Base-by-base conservation (phyloP, 495 filamentous ascomycete genomes). In the Beverwykella pulmonaria region DNA sequence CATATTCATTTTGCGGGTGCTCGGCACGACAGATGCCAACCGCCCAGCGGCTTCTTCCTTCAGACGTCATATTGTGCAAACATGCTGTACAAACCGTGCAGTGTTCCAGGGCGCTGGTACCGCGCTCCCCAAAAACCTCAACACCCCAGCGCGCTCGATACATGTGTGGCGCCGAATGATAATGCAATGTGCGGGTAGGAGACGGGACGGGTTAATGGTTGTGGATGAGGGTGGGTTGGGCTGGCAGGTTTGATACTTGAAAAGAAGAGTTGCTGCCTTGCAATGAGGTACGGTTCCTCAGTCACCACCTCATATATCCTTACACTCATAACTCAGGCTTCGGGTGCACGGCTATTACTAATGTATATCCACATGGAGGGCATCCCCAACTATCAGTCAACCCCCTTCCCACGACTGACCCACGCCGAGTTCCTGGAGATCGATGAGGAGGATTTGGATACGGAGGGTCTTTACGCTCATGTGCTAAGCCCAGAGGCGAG, bases 401-500 rank as follows among this genome's bases (percentile, higher is more conserved):
- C 4, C 12, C 15, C 49, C n/a, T 41, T 44, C 20, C 17, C 53
- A 23, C 30, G 34, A 12, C 9, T 44, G 22, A 56, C 41, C 1
- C 62, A 70, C 12, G 39, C 17, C 62, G 48, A 57, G 29, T 61
- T 70, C 22, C 23, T 70, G 6, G 50, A 66, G 27, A 44, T 70
- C 19, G 48, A 56, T 19, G 44, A 57, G 9, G 62, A 65, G 15
- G 68, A 61, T 12, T 15, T 70, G 1, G 68, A 70, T 47, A 70
- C 57, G 10, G 52, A 49, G 27, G 53, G 56, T 41, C 52, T 70
- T 22, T n/a, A 56, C 10, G 68, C 53, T 5, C 68, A 65, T 30
- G 44, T 70, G 7, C 26, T 70, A 1, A n/a, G 41, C 6, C 30
- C 46, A 2, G 22, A 41, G 2, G 39, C 49, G 15, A 56, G 26